Base-by-base conservation (phyloP, 1,284 basidiomycete genomes). In the Rhodotorula glutinis region DNA sequence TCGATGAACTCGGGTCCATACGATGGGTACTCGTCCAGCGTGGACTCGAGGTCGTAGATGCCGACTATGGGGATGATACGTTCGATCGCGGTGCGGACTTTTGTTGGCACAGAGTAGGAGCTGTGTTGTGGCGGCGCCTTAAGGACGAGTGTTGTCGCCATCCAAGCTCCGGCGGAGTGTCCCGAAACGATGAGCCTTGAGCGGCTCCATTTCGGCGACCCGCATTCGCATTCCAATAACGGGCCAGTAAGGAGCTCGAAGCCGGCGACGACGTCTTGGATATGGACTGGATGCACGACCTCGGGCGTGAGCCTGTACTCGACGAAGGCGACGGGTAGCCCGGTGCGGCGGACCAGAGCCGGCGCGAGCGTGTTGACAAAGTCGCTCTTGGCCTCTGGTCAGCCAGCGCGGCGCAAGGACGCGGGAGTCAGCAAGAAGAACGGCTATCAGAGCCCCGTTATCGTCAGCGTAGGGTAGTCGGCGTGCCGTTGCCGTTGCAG, bases 101-200 rank as follows among this genome's bases (percentile, higher is more conserved):
- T 19, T 17, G 27, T 14, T 11, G 60, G 57, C 3, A 70, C 64
- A 3, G 21, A 53, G 57, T 59, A 70, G 2, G 61, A 55, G 23
- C n/a, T 19, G 53, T 55, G 53, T 16, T 33, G 33, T 1, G 40
- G 38, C 1, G 59, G 58, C 16, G 63, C 60, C 4, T 7, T 17
- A 7, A 63, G 66, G 41, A 62, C 46, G 52, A 69, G 56, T 23
- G 57, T 55, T 19, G 57, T 38, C 21, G 55, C 56, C 43, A 71
- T 68, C 62, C 68, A 71, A 11, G 70, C 66, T 17, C 70, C 70
- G 19, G 62, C 70, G 4, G 66, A 69, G 56, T 71, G 70, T 27
- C 70, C 70, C 9, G 59, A 52, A 40, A 66, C 46, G 41, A 61
- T 13, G 19, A 71, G 46, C 25, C 43, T 27, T 14, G 29, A 17